Base-by-base conservation (phyloP, 2,329 filamentous ascomycete genomes). In the Trichophyton schoenleinii region DNA sequence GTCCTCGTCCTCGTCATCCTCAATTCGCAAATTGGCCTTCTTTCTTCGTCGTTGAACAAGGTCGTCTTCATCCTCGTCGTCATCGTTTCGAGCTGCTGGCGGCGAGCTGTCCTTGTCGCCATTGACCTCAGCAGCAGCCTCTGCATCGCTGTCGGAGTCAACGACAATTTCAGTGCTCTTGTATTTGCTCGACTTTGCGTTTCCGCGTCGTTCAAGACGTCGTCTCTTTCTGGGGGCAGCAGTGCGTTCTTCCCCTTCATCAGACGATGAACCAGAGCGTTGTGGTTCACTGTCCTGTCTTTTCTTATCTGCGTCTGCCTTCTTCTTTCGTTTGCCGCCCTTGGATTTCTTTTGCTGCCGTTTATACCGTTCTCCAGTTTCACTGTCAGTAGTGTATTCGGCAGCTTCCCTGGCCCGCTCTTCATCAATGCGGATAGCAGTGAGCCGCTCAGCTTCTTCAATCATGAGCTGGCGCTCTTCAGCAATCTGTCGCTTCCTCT, bases 101-200 rank as follows among this genome's bases (percentile, higher is more conserved):
- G 67, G 67, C 61, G 62, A 53, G 6, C 49, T 28, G 31, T 34
- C 36, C 20, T 48, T 59, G 28, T 52, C 49, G 9, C 49, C 55
- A 9, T 52, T 48, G 8, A 59, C 70, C 7, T 64, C 67, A 57
- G 63, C 67, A 57, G 63, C 67, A 6, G 68, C 68, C 18, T 66
- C 72, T 2, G 79, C 80, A 11, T 82, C 82, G 15, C 82, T 83
- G 65, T 88, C 86, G 63, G 86, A 89, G 64, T 92, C 88, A 52
- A 89, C 87, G 31, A 96, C 85, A 64, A 91, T 83, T 74, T 95
- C 91, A 1, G 83, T 85, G 58, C 87, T 91, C 81, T 96, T 96
- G 80, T 83, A 95, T 74, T 95, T 95, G 72, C 73, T 68, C 68
- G 66, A 70, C 67, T 70, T 75, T 57, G 66, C 72, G 66, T 68